Conservation (phyloP, 495 filamentous ascomycete genomes). For the Penicillium bovifimosum region DNA sequence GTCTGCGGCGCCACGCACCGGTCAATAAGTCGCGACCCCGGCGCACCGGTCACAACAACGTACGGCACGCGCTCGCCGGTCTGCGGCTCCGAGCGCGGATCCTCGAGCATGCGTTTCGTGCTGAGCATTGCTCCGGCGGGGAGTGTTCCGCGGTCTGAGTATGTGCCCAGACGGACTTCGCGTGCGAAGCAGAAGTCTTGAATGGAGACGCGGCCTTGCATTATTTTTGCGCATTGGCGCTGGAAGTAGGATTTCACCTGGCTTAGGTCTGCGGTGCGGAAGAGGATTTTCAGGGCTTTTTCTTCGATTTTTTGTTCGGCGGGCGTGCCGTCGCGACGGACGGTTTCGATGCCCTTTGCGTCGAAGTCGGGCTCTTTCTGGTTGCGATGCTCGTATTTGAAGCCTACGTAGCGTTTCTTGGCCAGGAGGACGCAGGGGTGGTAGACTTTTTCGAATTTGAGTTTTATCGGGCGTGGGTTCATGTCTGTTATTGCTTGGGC, state of each 20-base stretch:
- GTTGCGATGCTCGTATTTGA: slow-evolving; percentile 80
- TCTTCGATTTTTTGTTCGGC: slow-evolving; percentile 98
- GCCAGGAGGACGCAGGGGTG: slow-evolving; percentile 88
- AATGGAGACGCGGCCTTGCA: slow-evolving; percentile 79
- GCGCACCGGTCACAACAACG: slow-evolving; percentile 82
- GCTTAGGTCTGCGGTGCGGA: slow-evolving; percentile 82
- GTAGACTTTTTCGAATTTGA: slow-evolving; percentile 99
- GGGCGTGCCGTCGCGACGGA: slow-evolving; percentile 87
- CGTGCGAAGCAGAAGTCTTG: slow-evolving; percentile 94
- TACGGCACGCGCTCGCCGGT: slow-evolving; percentile 95
- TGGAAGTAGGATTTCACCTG: slow-evolving; percentile 91
- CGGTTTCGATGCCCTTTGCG: slow-evolving; percentile 96
- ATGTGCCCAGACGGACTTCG: slow-evolving; percentile 87
- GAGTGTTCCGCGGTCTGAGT: slow-evolving; percentile 70
- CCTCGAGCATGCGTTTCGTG: slow-evolving; percentile 75
- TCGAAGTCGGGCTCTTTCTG: slow-evolving; percentile 89
- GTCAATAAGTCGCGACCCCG: slow-evolving; percentile 80
- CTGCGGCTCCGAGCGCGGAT: slow-evolving; percentile 83
- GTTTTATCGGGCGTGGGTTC: slow-evolving; percentile 88
- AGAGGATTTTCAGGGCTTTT: slow-evolving; percentile 82
- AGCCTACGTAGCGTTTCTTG: slow-evolving; percentile 97
- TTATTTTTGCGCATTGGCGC: slow-evolving; percentile 84
- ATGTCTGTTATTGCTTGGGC: slow-evolving; percentile 80
- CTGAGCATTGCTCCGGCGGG: slow-evolving; percentile 87
- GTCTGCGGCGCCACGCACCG: slow-evolving; percentile 84